A percentile compares a stretch with the other conserved stretches of the same genome.
Conservation (phyloP, 495 filamentous ascomycete species). For the Aspergillus cavernicola region DNA sequence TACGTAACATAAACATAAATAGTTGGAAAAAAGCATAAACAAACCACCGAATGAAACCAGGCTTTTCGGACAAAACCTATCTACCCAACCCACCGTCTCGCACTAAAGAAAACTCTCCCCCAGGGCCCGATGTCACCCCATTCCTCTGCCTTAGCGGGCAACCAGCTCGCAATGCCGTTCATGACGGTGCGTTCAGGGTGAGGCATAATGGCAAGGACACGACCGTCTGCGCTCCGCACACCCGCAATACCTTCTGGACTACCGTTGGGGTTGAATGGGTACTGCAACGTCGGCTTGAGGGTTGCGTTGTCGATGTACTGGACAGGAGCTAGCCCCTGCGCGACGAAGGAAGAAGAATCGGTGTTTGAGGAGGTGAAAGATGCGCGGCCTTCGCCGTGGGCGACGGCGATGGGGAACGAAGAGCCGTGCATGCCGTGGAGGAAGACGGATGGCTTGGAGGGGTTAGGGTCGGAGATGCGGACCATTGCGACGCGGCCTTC, state of each 20-base stretch:
- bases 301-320: slow-evolving; percentile 81
- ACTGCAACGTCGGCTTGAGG: slow-evolving; percentile 67
- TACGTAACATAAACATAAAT: too few species aligned
- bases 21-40: too few species aligned
- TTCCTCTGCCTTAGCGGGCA: slow-evolving; percentile 60
- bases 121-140: slow-evolving; percentile 90
- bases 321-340: slow-evolving; percentile 62
- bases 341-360: slow-evolving; percentile 49
- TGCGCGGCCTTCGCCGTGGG: slow-evolving; percentile 90
- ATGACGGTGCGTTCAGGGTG: slow-evolving; percentile 92
- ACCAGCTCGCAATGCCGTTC: slow-evolving; percentile 73
- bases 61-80: neutral
- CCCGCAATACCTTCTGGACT: slow-evolving; percentile 83
- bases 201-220: slow-evolving; percentile 93
- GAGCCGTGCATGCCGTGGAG: slow-evolving; percentile 86
- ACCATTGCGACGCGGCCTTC: slow-evolving; percentile 91
- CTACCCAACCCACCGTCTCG: slow-evolving; percentile 80
- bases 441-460: slow-evolving; percentile 69
- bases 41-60: neutral
- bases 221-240: slow-evolving; percentile 73
- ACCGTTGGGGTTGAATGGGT: slow-evolving; percentile 93
- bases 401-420: slow-evolving; percentile 79
- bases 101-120: slow-evolving; percentile 74
- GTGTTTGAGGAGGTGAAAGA: slow-evolving; percentile 50
- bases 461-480: slow-evolving; percentile 61